Conservation (phyloP, 148 eudicot species). For the Rhododendron kiyosumense region DNA sequence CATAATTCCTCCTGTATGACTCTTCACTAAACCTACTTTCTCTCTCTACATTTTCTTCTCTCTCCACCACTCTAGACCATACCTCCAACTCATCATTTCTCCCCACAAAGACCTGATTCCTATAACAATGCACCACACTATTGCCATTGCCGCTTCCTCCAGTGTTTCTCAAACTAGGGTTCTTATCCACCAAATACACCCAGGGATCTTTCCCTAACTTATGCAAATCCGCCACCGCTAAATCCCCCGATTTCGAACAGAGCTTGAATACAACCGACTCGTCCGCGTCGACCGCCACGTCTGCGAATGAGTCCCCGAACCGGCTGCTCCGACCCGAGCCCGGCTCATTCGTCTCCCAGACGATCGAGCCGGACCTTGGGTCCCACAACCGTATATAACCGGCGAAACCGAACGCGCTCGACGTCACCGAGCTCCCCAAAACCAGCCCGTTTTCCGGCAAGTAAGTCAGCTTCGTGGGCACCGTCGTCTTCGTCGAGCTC, state of each 20-base stretch:
- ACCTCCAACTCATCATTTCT: slow-evolving; percentile 72
- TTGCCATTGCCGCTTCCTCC: slow-evolving; percentile 14
- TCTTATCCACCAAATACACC: slow-evolving; percentile 75
- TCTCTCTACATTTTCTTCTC: slow-evolving; percentile 11
- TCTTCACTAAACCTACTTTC: slow-evolving; percentile 24
- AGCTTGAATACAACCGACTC: slow-evolving; percentile 47
- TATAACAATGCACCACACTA: slow-evolving; percentile 55
- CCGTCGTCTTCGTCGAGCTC: slow-evolving; percentile 42
- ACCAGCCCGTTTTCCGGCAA: slow-evolving; percentile 30
- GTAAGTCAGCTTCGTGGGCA: slow-evolving; percentile 48
- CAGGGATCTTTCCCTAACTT: slow-evolving; percentile 66
- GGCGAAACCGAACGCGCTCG: slow-evolving; percentile 72
- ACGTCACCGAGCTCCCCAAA: slow-evolving; percentile 45
- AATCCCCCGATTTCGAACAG: slow-evolving; percentile 67
- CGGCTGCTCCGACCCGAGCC: slow-evolving; percentile 63
- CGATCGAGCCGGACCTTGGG: slow-evolving; percentile 37
- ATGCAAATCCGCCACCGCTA: slow-evolving; percentile 76
- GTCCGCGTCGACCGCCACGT: slow-evolving; percentile 55
- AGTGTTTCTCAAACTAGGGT: slow-evolving; percentile 44
- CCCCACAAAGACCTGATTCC: slow-evolving; percentile 61
- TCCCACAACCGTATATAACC: slow-evolving; percentile 81
- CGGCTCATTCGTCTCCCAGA: slow-evolving; percentile 82
- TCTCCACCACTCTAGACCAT: slow-evolving; percentile 58
- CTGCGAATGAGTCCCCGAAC: slow-evolving; percentile 74
- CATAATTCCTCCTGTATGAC: slow-evolving; percentile 62